Base-by-base conservation (phyloP, 352 stramenopile species). In the Pythium inflatum region DNA sequence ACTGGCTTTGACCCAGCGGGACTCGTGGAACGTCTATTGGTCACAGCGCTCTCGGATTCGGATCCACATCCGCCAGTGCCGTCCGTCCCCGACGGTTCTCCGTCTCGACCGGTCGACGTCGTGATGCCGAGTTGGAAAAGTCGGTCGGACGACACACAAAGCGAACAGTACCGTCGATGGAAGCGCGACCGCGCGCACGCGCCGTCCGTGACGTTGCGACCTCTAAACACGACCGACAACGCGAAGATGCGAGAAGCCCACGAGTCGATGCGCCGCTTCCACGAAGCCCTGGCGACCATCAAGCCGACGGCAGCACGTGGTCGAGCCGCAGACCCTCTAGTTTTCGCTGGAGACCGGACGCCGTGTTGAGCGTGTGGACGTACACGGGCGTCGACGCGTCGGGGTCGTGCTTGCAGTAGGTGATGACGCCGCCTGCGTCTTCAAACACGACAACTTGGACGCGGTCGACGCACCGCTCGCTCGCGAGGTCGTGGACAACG, bases 311-410 rank as follows among this genome's bases (percentile, higher is more conserved):
- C 18, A 89, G 71, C 12, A 87, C 68, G 34, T 87, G 70, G 28
- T 72, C 78, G 24, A 91, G 70, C 30, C 76, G 65, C 25, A 92
- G 63, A 1, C 83, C 81, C 12, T 74, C 57, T 3, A 92, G 62
- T 67, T 92, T 92, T 18, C 83, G 78, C 34, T 76, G 48, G 22
- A 92, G 62, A 1, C 83, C 83, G 0, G 80, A 89, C 8, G 80
- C 77, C 0, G 81, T 90, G 68, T 92, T 92, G 3, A 92, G 70
- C 16, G 83, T 92, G 34, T 92, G 83, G 2, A 92, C 77, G 55
- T 79, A 33, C 14, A 57, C 61, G 0, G 36, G 28, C 6, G 43
- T 3, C 31, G 46, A 40, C 1, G 28, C 13, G 1, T 41, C 22
- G 1, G 64, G 27, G 0, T 53, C 28, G 41, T 12, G 70, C 62